Percentiles rank a stretch among this genome's conserved stretches.
phyloP scores from a whole-genome alignment of 2,329 filamentous ascomycete species.

The Tolypocladium album region DNA sequence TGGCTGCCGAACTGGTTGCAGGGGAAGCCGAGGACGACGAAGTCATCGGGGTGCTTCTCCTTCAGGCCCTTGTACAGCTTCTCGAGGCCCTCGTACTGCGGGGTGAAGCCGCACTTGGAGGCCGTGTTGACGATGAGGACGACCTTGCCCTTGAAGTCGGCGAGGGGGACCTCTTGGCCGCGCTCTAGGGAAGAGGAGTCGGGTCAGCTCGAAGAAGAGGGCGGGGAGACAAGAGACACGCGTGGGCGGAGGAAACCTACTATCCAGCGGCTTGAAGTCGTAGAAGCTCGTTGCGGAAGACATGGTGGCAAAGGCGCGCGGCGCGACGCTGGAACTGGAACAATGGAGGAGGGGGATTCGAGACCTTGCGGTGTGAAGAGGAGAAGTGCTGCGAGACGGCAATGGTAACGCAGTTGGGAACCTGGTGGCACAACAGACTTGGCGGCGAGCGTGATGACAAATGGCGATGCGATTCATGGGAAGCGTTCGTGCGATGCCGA shows the following conservation, averaged over 20 bases:
- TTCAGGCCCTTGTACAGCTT: constrained; percentile 74
- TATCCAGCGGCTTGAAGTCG: constrained; percentile 76
- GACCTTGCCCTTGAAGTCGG: constrained; percentile 77
- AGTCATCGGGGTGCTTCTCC: constrained; percentile 59
- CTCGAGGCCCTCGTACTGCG: constrained; percentile 87
- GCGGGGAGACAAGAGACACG: not conserved
- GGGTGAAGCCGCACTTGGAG: constrained; percentile 97
- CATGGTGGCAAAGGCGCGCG: constrained; percentile 17
- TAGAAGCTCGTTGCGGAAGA: constrained; percentile 48
- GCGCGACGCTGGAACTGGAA: not conserved
- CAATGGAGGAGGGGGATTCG: not conserved
- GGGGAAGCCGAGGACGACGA: constrained; percentile 87
- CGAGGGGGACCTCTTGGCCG: constrained; percentile 60
- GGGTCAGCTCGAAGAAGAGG: constrained; percentile 6
- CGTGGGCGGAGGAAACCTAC: constrained; percentile 29
- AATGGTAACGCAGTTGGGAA: not conserved
- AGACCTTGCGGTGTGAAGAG: not conserved
- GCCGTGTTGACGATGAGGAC: constrained; percentile 95
- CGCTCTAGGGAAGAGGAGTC: constrained; percentile 21
- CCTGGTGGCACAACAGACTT: not conserved
- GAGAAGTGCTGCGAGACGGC: not conserved
- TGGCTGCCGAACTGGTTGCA: constrained; percentile 96
- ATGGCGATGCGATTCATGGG: constrained; percentile 2
- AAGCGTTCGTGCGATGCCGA: not conserved
- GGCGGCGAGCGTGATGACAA: constrained; percentile 5